phyloP scores from a whole-genome alignment of 148 eudicot species.

The Bassia scoparia region DNA sequence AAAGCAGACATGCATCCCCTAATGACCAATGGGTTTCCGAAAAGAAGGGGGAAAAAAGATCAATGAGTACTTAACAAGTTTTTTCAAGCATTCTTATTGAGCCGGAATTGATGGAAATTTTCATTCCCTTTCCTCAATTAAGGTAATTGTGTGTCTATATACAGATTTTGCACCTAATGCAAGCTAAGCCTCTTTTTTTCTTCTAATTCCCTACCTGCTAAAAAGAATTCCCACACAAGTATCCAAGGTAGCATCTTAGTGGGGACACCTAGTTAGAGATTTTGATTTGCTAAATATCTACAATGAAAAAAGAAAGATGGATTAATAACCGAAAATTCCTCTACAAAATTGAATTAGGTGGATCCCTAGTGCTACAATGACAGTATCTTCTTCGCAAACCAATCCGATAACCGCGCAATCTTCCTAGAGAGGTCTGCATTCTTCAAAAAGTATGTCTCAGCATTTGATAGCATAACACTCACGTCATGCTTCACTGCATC shows the following conservation, averaged over 20 bases:
- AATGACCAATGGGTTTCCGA: too few species aligned
- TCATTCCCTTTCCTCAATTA: not conserved
- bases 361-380: constrained; percentile 44
- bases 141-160: constrained; percentile 13
- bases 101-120: not conserved
- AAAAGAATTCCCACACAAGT: constrained; percentile 20
- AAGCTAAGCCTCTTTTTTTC: constrained; percentile 18
- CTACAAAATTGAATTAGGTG: constrained; percentile 57
- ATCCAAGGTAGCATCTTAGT: not conserved
- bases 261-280: constrained; percentile 12
- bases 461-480: constrained; percentile 61
- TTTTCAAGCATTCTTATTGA: too few species aligned
- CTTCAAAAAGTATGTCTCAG: constrained; percentile 56
- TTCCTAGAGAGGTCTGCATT: constrained; percentile 53
- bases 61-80: too few species aligned
- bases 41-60: too few species aligned
- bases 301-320: constrained; percentile 21
- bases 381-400: constrained; percentile 56
- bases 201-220: constrained; percentile 18
- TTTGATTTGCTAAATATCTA: constrained; percentile 26
- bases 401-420: constrained; percentile 62
- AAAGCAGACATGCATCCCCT: too few species aligned
- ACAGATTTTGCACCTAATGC: constrained; percentile 17
- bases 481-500: constrained; percentile 81
- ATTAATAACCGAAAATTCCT: constrained; percentile 19